Percentiles rank a stretch among this genome's conserved stretches.
Evolutionary conservation across 108 stramenopile species (phyloP).

Genomic region (Fistulifera pelliculosa): DNA sequence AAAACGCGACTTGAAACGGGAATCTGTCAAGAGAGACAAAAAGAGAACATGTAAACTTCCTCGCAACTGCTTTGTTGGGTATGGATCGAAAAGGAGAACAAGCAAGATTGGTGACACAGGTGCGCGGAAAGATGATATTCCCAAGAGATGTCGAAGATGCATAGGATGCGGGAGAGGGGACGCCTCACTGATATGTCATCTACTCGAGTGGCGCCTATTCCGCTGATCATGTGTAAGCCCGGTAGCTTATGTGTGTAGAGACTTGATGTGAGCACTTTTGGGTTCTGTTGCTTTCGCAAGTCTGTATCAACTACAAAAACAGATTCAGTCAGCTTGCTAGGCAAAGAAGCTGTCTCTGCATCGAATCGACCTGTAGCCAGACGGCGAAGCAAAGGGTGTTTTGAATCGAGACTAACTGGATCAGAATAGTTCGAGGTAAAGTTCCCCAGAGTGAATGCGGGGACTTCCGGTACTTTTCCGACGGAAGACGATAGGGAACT

Average conservation of each 20-base stretch:
- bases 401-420: conserved; percentile 11
- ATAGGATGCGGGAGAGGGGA: conserved; percentile 38
- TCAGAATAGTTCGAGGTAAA: conserved; percentile 43
- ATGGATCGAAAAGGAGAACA: conserved; percentile 78
- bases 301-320: conserved; percentile 77
- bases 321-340: conserved; percentile 30
- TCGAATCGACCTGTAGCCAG: conserved; percentile 22
- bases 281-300: conserved; percentile 73
- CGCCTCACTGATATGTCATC: conserved; percentile 14
- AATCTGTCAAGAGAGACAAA: conserved; percentile 66
- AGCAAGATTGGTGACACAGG: conserved; percentile 63
- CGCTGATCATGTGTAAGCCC: conserved; percentile 68
- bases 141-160: conserved; percentile 50
- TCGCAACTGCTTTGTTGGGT: conserved; percentile 79
- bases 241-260: conserved; percentile 65
- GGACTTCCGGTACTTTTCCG: conserved; percentile 61
- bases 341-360: not conserved
- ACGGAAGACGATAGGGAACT: conserved; percentile 61
- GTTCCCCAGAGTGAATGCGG: conserved; percentile 85
- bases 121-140: conserved; percentile 66
- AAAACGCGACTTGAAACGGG: conserved; percentile 77
- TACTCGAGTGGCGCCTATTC: conserved; percentile 38
- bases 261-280: conserved; percentile 45
- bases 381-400: conserved; percentile 42
- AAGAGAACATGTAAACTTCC: conserved; percentile 62